Conservation (phyloP, 1,284 basidiomycete genomes). For the Volvariella surrecta region DNA sequence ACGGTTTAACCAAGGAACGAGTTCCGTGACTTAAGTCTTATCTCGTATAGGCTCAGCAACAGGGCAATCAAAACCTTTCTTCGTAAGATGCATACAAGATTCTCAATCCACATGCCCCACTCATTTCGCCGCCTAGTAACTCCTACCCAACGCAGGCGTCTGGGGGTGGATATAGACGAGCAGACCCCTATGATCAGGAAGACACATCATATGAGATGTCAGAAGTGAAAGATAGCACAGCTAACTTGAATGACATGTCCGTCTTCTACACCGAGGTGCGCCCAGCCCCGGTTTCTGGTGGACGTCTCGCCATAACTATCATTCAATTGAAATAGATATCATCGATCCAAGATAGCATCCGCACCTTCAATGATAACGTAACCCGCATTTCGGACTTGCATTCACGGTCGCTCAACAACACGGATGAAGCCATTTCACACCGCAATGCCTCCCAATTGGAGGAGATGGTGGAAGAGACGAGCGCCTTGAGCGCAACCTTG, state of each 20-base stretch:
- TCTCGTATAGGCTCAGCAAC: constrained; percentile 54
- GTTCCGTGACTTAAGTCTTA: constrained; percentile 10
- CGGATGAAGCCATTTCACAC: constrained; percentile 61
- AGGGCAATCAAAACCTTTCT: constrained; percentile 27
- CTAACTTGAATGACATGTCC: constrained; percentile 48
- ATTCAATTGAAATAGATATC: constrained; percentile 38
- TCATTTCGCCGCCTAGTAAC: constrained; percentile 27
- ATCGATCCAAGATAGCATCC: constrained; percentile 65
- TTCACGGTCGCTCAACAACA: constrained; percentile 70
- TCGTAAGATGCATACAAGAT: too few species aligned
- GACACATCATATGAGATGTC: constrained; percentile 62
- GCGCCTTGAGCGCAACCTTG: constrained; percentile 62
- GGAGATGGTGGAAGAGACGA: constrained; percentile 71
- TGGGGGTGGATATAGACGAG: constrained; percentile 34
- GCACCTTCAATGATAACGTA: constrained; percentile 65
- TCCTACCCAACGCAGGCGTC: constrained; percentile 64
- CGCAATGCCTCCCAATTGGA: constrained; percentile 60
- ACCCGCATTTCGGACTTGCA: constrained; percentile 63
- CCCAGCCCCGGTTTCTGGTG: constrained; percentile 1
- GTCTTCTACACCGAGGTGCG: constrained; percentile 70
- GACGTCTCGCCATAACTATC: background rate
- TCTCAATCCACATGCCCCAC: too few species aligned
- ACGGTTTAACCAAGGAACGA: constrained; percentile 17
- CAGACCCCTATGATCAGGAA: constrained; percentile 62
- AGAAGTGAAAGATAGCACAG: constrained; percentile 50